Conservation (phyloP, 2,329 filamentous ascomycete species). For the Pseudogymnoascus sp. region DNA sequence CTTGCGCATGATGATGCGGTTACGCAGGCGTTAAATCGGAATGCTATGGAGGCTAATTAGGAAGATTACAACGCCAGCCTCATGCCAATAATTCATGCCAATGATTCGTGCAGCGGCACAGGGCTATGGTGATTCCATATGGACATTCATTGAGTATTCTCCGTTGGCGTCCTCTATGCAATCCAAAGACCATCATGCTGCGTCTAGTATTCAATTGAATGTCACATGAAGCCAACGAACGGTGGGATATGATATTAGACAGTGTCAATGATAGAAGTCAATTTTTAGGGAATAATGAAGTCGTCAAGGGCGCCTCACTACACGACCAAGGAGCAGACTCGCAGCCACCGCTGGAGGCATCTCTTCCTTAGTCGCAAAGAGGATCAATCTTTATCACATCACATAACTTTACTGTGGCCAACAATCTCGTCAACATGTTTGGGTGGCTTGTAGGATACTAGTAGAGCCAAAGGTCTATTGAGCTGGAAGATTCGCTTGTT, state of each 20-base stretch:
- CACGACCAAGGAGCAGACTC: not conserved
- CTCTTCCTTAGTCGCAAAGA: not conserved
- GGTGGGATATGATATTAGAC: constrained; percentile 31
- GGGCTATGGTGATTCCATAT: not conserved
- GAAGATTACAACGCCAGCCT: not conserved
- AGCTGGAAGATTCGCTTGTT: not conserved
- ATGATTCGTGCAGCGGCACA: not conserved
- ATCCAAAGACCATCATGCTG: not conserved
- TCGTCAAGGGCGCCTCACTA: not conserved
- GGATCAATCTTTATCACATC: not conserved
- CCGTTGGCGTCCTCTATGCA: not conserved
- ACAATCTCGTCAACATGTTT: not conserved
- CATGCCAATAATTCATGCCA: not conserved
- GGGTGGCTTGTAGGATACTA: not conserved
- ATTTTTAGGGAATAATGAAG: not conserved
- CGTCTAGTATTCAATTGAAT: not conserved
- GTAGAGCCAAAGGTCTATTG: not conserved
- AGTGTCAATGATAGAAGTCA: constrained; percentile 26
- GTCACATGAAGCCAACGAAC: constrained; percentile 9
- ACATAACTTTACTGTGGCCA: not conserved
- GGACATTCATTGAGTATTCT: not conserved
- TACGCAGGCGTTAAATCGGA: not conserved
- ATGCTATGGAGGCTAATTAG: not conserved
- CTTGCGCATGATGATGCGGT: not conserved
- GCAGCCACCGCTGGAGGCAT: no score